Base-by-base conservation (phyloP, 2,329 filamentous ascomycete genomes). In the Macrophomina phaseolina region DNA sequence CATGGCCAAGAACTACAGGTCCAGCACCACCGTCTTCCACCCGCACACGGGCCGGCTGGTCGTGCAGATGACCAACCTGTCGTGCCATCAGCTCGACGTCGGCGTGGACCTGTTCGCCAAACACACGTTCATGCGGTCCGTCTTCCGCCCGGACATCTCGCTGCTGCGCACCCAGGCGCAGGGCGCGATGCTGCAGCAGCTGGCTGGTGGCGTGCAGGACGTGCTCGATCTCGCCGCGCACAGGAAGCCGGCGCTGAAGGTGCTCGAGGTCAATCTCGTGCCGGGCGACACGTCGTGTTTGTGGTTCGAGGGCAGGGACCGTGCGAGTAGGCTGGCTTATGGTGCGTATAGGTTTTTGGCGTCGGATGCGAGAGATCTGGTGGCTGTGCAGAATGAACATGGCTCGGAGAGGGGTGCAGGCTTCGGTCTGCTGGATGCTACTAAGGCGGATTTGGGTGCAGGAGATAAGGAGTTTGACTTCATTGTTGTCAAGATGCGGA, bases 221-320 rank as follows among this genome's bases (percentile, higher is more conserved):
- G 14, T 78, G 1, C 63, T 82, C 5, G 75, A 81, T 56, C 66
- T 80, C 0, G 64, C 79, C 0, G 77, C 73, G 0, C 76, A 81
- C 67, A 77, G 76, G 65, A 78, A 72, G 28, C 79, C 79, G 1
- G 46, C 55, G 1, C 70, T 78, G 2, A 73, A 67, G 1, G 73
- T 81, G 11, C 51, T 80, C 0, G 78, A 81, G 63, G 45, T 80
- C 3, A 74, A 73, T 28, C 60, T 78, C 7, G 68, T 70, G 45
- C 8, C 62, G 2, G 51, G 5, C 1, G 74, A 77, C 32, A 18
- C 34, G n/a, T 51, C 32, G 7, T 38, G 46, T 14, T 32, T 63
- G 11, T 63, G 60, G 60, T 40, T 63, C n/a, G 34, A 52, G 12
- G 60, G 48, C 9, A 14, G 45, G 5, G 55, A 42, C 16, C 36